Conservation (phyloP, 2,329 filamentous ascomycete species). For the Raffaelea ambrosiae region DNA sequence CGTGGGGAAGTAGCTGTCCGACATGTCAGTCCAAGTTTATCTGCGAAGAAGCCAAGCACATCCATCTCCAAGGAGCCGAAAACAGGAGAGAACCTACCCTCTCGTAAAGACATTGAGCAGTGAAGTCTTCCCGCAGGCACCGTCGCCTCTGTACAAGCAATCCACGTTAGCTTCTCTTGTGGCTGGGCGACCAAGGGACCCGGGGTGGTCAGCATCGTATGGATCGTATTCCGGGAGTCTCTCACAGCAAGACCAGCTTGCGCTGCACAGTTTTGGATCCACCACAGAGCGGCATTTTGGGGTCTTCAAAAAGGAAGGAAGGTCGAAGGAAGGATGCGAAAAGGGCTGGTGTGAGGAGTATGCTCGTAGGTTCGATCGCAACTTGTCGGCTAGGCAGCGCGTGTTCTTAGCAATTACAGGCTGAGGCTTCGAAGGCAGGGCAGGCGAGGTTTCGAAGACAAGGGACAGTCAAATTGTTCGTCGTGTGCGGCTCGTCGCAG, state of each 20-base stretch:
- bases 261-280: slow-evolving; percentile 82
- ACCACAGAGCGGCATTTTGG: slow-evolving; percentile 48
- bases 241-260: slow-evolving; percentile 89
- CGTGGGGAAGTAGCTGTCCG: slow-evolving; percentile 79
- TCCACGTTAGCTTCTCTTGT: neutral
- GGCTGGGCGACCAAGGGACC: no score
- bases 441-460: neutral
- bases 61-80: no score
- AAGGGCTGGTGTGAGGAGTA: no score
- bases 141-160: slow-evolving; percentile 65
- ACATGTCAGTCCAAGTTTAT: slow-evolving; percentile 13
- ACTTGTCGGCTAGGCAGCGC: neutral
- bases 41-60: no score
- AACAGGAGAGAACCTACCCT: no score
- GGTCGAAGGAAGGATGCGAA: neutral
- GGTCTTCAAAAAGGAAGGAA: neutral
- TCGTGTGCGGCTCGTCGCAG: no score
- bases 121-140: slow-evolving; percentile 95
- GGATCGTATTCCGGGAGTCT: slow-evolving; percentile 17
- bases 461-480: no score
- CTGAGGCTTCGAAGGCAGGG: no score
- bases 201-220: no score
- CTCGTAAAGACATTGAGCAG: slow-evolving; percentile 96
- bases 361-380: no score
- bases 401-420: no score